Base-by-base conservation (phyloP, 345 rosid species). In the rapeseed (Brassica napus) region DNA sequence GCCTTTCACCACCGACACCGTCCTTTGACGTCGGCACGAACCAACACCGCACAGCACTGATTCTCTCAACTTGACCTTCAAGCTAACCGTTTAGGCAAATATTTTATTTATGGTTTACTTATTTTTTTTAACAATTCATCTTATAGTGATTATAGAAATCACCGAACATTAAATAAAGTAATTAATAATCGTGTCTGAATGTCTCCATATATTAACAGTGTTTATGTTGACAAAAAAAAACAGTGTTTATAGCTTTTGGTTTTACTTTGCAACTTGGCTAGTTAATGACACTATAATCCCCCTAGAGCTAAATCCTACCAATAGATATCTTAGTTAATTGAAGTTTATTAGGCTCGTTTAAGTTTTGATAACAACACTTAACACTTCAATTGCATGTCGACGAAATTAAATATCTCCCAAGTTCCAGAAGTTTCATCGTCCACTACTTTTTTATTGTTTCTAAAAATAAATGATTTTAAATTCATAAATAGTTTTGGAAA, bases 1-100 rank as follows among this genome's bases (percentile, higher is more conserved):
- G 72, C 82, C 73, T 42, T 78, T 65, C 67, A 63, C 7, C 65
- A 79, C 82, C 79, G 79, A 74, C 76, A 80, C 79, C 76, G 76
- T 75, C 76, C 32, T 18, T 71, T 72, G 79, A 69, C 72, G 75
- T 74, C 54, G 54, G 30, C 72, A 67, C 72, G 72, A 26, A 74
- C 62, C 37, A 35, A 31, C 64, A 80, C 72, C 55, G 79, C 8
- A 64, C 73, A 34, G 77, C 16, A 65, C 68, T 21, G 37, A 55
- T 34, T 10, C 9, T 60, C 62, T 34, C 70, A 77, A 57, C 82
- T 78, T 72, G 77, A 66, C 68, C 82, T 72, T 78, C 73, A 72
- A 72, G 73, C 64, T 55, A 65, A 74, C 76, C 75, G 71, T 80
- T 69, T 49, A 39, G 60, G 4, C 79, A 74, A 62, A 10, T 68